phyloP scores from a whole-genome alignment of 2,329 filamentous ascomycete species.

The Hymenoscyphus repandus region DNA sequence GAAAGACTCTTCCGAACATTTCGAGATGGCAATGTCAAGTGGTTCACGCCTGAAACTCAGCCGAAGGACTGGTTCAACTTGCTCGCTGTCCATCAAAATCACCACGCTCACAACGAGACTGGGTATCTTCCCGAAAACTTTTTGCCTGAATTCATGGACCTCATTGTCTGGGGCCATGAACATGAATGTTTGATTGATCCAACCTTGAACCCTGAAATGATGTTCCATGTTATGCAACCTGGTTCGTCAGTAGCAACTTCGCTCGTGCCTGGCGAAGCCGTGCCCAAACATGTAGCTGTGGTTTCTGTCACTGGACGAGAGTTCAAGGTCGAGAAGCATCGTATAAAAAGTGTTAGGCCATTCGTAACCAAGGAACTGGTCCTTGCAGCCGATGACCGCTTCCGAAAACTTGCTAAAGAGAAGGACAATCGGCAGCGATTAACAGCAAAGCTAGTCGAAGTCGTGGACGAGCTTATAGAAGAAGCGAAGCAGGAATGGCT shows the following conservation, averaged over 20 bases:
- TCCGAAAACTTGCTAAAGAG: conserved; percentile 72
- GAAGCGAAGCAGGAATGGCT: conserved; percentile 79
- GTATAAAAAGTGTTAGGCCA: conserved; percentile 81
- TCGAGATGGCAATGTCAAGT: conserved; percentile 86
- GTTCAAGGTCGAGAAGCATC: conserved; percentile 74
- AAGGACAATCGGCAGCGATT: conserved; percentile 80
- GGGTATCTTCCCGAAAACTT: conserved; percentile 94
- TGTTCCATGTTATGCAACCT: conserved; percentile 95
- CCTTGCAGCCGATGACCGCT: conserved; percentile 67
- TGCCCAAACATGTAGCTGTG: conserved; percentile 85
- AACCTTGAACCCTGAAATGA: conserved; percentile 73
- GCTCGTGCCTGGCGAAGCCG: conserved; percentile 81
- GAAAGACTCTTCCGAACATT: conserved; percentile 94
- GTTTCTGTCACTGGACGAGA: conserved; percentile 77
- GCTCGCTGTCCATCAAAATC: conserved; percentile 93
- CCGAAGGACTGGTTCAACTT: conserved; percentile 93
- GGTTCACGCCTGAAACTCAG: conserved; percentile 77
- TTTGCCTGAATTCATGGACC: conserved; percentile 82
- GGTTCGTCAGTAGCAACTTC: conserved; percentile 96
- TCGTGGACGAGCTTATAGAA: conserved; percentile 83
- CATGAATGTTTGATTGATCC: conserved; percentile 94
- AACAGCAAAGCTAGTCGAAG: conserved; percentile 66
- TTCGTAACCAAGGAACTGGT: conserved; percentile 84
- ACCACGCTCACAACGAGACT: conserved; percentile 84
- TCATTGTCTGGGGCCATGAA: conserved; percentile 96